Evolutionary conservation across 1,139 yeast species (phyloP).

Genomic region (Zygotorulaspora mrakii): DNA sequence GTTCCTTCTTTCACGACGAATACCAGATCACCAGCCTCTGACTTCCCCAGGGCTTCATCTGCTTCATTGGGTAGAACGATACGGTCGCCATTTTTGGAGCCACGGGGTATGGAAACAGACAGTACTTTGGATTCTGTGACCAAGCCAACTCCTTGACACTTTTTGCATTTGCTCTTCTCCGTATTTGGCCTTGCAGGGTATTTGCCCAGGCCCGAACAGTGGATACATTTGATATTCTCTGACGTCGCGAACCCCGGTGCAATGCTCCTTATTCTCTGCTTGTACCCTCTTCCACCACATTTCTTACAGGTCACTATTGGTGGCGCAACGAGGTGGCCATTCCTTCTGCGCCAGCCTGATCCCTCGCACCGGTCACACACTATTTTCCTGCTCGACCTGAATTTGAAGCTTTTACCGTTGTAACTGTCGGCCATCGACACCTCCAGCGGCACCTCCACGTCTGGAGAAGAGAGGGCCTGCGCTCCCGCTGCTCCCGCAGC

Average conservation of each 20-base stretch:
- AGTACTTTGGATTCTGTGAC: conserved; percentile 66
- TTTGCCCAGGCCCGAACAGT: conserved; percentile 72
- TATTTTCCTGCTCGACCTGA: conserved; percentile 68
- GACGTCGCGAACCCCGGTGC: conserved; percentile 76
- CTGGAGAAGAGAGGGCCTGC: too few relatives aligned
- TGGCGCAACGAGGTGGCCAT: conserved; percentile 47
- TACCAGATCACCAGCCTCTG: conserved; percentile 70
- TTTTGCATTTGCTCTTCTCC: conserved; percentile 70
- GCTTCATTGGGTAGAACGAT: conserved; percentile 67
- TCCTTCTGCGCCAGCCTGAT: conserved; percentile 46
- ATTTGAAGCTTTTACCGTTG: conserved; percentile 75
- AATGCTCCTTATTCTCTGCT: conserved; percentile 57
- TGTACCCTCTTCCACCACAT: conserved; percentile 73
- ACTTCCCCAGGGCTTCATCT: conserved; percentile 70
- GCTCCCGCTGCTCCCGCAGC: conserved; percentile 16
- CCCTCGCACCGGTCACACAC: conserved; percentile 74
- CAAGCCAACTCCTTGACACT: conserved; percentile 64
- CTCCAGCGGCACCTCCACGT: conserved; percentile 55
- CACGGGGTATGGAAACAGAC: conserved; percentile 74
- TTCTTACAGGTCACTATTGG: conserved; percentile 59
- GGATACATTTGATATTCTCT: conserved; percentile 58
- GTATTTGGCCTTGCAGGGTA: conserved; percentile 43
- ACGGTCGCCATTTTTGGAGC: conserved; percentile 59
- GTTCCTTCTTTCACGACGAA: conserved; percentile 50
- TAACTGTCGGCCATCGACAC: conserved; percentile 57